Base-by-base conservation (phyloP, 208 protist species). In the Trypanosoma avium region DNA sequence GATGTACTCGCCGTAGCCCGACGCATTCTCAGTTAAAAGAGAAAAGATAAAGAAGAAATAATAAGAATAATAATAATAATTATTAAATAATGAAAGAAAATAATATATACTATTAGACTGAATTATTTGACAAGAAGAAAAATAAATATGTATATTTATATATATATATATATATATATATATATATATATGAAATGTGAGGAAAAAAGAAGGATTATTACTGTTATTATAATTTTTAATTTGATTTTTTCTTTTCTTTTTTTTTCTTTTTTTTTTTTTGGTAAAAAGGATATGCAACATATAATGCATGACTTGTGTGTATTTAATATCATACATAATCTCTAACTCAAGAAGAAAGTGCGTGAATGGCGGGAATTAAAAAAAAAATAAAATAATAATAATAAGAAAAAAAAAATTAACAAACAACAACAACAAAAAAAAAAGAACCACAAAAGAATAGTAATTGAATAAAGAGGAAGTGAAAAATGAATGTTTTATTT, bases 1-100 rank as follows among this genome's bases (percentile, higher is more conserved):
- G 86, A 95, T 60, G 82, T 95, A 10, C 27, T 90, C 42, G 84
- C 86, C 10, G 89, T 80, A 30, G 85, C 85, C 43, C 84, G 82
- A 65, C 89, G 89, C 59, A 78, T 86, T 6, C 81, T 94, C 30
- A 81, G 71, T 67, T 92, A 80, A 78, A 68, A 21, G 26, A 15
- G 1, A 29, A 22, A 54, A 33, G 7, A 54, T 30, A 26, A 52
- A 42, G n/a, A 26, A 45, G 27, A 40, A 56, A 48, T 49, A 15
- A 60, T 30, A 60, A 4, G 17, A 40, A 29, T 47, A 56, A 21
- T 33, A n/a, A 32, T 40, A 12, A 12, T 3, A 19, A 19, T 3
- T 19, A 12, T 47, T 17, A 19, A n/a, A n/a, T n/a, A n/a, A n/a
- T n/a, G n/a, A n/a, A n/a, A n/a, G n/a, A n/a, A n/a, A n/a, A n/a